Percentiles rank a stretch among this genome's conserved stretches.
phyloP scores from a whole-genome alignment of 139 green algal species.

The Chlamydomonas schloesseri region DNA sequence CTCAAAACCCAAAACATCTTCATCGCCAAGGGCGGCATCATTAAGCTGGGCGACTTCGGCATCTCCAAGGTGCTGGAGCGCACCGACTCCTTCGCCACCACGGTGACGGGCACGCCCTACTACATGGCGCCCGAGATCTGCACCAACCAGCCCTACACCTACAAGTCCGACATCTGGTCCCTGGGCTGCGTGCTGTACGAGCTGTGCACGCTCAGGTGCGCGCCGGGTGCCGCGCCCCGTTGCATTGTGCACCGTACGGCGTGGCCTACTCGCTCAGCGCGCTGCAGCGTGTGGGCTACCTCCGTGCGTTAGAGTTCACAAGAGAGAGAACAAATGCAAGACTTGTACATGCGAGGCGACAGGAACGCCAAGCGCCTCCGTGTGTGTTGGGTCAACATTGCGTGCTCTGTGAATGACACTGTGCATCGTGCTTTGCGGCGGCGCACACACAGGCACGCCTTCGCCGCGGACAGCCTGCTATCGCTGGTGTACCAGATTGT shows the following conservation, averaged over 20 bases:
- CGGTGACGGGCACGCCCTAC: constrained; percentile 72
- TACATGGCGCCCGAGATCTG: constrained; percentile 77
- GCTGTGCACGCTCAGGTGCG: constrained; percentile 79
- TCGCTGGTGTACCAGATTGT: constrained; percentile 79
- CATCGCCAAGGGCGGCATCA: constrained; percentile 72
- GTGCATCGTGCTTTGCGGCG: no score
- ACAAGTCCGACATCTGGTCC: constrained; percentile 88
- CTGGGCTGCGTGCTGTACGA: constrained; percentile 91
- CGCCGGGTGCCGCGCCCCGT: background rate
- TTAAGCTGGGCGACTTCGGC: constrained; percentile 92
- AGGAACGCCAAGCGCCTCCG: no score
- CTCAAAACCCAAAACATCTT: constrained; percentile 91
- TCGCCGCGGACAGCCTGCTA: constrained; percentile 75
- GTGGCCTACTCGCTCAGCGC: no score
- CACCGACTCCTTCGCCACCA: constrained; percentile 73
- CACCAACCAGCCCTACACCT: constrained; percentile 76
- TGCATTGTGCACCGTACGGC: no score
- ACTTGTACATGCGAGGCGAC: no score
- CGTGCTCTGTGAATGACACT: no score
- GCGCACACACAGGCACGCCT: constrained; percentile 78
- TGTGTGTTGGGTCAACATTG: no score
- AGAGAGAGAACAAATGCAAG: no score
- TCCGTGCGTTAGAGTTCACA: no score
- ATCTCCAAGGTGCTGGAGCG: constrained; percentile 79
- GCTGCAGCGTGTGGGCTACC: no score